Evolutionary conservation across 2,329 filamentous ascomycete genomes (phyloP), one percentile per base, ranked within the genome.

Genomic region (Orbilia ellipsospora): DNA sequence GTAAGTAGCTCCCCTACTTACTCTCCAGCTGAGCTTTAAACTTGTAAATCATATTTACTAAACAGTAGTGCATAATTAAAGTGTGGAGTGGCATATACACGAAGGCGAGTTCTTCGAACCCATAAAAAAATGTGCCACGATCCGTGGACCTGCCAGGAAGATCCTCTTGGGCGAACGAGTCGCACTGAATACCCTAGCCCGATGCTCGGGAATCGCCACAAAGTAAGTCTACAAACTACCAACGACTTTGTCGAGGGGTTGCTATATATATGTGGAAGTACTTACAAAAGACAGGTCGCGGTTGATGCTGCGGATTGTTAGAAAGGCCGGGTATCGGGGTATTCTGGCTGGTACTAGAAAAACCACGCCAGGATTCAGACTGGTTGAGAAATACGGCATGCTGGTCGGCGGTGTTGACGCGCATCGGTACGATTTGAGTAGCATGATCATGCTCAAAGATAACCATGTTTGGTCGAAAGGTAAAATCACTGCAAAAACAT

Each of bases 391-490:
- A 84, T 99, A 99, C 83, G 95, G 93, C 79, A 97, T 99, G 90
- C 85, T 97, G 20, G 90, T 96, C 15, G 95, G 94, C 68, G 95
- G 95, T 10, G 94, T 93, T 15, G 95, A 99, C 83, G 88, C 90
- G 1, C 95, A 99, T 83, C 87, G 95, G 36, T 92, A 97, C 83
- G 95, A 99, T 82, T 85, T 99, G 68, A 92, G 89, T 82, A 88
- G 90, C 78, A 98, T 99, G 95, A 94, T 94, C 68, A 99, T 99
- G 95, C 87, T 99, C 78, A 99, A 99, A 85, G 95, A 99, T 83
- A 99, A 99, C 83, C 95, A 99, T 83, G 90, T 99, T 69, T 97
- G 94, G 91, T 93, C 59, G 82, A 81, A 81, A 63, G 80, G 80
- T 76, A 42, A 16, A 10, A 75, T 62, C 23, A 3, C 12, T 15